Conservation (phyloP, 164 flowering plant genomes). For the Aristolochia fimbriata region DNA sequence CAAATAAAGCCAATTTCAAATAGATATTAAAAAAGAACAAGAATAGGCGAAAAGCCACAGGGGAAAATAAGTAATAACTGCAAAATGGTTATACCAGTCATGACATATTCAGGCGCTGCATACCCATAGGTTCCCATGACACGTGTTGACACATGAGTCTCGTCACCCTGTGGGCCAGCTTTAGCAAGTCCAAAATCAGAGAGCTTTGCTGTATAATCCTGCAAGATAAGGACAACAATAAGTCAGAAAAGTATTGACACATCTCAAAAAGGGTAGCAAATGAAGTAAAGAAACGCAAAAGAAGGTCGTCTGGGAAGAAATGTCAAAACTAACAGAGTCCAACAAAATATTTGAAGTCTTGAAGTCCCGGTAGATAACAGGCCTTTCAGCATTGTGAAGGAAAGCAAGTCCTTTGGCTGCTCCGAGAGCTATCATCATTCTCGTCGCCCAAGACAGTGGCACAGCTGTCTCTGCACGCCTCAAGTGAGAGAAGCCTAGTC, state of each 20-base stretch:
- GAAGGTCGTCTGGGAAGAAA: neutral
- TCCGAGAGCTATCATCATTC: slow-evolving; percentile 98
- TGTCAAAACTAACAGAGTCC: slow-evolving; percentile 61
- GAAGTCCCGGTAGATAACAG: slow-evolving; percentile 93
- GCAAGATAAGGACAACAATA: slow-evolving; percentile 8
- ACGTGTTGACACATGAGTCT: slow-evolving; percentile 91
- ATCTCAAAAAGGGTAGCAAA: neutral
- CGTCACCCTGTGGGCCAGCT: slow-evolving; percentile 97
- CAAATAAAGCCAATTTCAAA: no score
- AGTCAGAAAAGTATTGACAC: neutral
- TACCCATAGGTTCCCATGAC: slow-evolving; percentile 98
- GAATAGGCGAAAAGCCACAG: no score
- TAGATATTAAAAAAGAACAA: no score
- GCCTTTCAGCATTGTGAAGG: slow-evolving; percentile 92
- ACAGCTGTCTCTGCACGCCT: slow-evolving; percentile 68
- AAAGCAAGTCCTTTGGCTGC: slow-evolving; percentile 99
- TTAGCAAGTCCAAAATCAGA: slow-evolving; percentile 98
- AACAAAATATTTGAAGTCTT: slow-evolving; percentile 92
- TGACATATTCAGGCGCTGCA: slow-evolving; percentile 97
- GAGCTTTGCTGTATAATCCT: slow-evolving; percentile 92
- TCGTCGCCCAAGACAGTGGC: slow-evolving; percentile 83
- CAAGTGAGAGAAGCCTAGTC: slow-evolving; percentile 24
- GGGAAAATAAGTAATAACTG: neutral
- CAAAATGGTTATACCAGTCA: slow-evolving; percentile 55
- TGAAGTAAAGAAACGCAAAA: neutral